Percentiles rank a stretch among this genome's conserved stretches.
These are phyloP conservation scores for Strigomonas culicis DNA, from an alignment of 208 protist genomes.

Conservation along the genomic window DNA sequence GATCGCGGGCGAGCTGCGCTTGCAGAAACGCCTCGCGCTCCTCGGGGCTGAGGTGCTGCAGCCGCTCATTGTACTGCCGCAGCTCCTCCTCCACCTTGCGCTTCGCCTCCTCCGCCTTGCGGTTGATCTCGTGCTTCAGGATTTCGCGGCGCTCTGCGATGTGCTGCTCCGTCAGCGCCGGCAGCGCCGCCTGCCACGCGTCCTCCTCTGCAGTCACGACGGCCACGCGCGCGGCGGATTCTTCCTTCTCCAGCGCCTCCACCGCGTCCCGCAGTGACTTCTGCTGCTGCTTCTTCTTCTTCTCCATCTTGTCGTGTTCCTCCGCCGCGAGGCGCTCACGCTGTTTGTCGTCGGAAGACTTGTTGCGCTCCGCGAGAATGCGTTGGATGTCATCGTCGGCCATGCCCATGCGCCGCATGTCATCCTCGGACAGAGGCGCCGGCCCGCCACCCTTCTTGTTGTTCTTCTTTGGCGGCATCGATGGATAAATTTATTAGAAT, in stretches of 20 bases:
- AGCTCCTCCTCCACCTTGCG: conserved; percentile 29
- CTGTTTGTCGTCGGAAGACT: conserved; percentile 50
- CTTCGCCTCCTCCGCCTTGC: conserved; percentile 19
- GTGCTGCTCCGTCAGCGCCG: too few species aligned
- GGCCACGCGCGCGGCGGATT: conserved; percentile 17
- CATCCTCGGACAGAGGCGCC: conserved; percentile 61
- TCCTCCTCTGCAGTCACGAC: conserved; percentile 21
- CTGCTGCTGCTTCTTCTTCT: conserved; percentile 12
- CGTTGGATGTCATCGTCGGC: conserved; percentile 61
- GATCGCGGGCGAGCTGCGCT: conserved; percentile 8
- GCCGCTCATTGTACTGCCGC: conserved; percentile 19
- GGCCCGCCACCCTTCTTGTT: conserved; percentile 44
- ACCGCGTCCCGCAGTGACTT: conserved; percentile 9
- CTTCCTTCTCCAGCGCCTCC: conserved; percentile 18
- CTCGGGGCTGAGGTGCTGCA: conserved; percentile 17
- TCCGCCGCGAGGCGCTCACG: conserved; percentile 22
- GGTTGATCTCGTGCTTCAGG: background rate
- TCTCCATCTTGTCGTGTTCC: conserved; percentile 20
- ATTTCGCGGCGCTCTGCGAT: background rate
- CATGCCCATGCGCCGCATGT: conserved; percentile 81
- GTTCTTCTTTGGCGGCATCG: conserved; percentile 69
- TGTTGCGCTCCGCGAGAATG: conserved; percentile 59
- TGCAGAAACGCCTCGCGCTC: conserved; percentile 28
- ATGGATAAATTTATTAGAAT: background rate
- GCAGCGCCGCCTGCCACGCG: too few species aligned